These are phyloP conservation scores for Colletotrichum liaoningense DNA, from an alignment of 2,329 filamentous ascomycete species.

Conservation along the genomic window DNA sequence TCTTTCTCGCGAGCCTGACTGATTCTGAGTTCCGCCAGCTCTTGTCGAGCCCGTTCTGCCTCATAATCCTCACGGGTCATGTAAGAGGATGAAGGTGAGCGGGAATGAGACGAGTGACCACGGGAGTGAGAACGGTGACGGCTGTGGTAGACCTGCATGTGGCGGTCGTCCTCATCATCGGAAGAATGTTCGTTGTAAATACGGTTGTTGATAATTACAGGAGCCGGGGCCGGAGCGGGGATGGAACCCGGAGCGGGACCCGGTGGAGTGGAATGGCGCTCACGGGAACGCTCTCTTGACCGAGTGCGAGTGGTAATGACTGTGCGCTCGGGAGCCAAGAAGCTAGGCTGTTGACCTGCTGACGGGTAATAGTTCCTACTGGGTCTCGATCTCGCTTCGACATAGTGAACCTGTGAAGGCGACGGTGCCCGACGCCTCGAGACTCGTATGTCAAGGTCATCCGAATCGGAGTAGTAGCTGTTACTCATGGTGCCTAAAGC, in stretches of 20 bases:
- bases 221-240: slow-evolving; percentile 47
- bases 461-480: slow-evolving; percentile 62
- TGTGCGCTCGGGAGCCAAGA: slow-evolving; percentile 59
- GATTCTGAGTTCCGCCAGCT: slow-evolving; percentile 59
- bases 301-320: slow-evolving; percentile 55
- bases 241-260: slow-evolving; percentile 42
- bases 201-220: slow-evolving; percentile 69
- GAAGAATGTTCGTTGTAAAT: slow-evolving; percentile 63
- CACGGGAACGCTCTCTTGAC: slow-evolving; percentile 56
- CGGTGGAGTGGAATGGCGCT: slow-evolving; percentile 57
- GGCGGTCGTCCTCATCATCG: slow-evolving; percentile 52
- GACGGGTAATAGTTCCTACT: slow-evolving; percentile 53
- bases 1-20: slow-evolving; percentile 53
- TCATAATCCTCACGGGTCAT: slow-evolving; percentile 58
- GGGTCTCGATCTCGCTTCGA: slow-evolving; percentile 51
- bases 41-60: slow-evolving; percentile 51
- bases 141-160: slow-evolving; percentile 43
- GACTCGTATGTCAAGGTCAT: slow-evolving; percentile 65
- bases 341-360: slow-evolving; percentile 47
- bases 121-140: slow-evolving; percentile 43
- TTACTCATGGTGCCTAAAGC: slow-evolving; percentile 44
- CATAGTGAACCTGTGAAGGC: slow-evolving; percentile 57
- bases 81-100: slow-evolving; percentile 50
- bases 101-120: slow-evolving; percentile 43
- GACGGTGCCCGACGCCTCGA: slow-evolving; percentile 52